Conservation (phyloP, 208 protist species). For the Leishmania martiniquensis region DNA sequence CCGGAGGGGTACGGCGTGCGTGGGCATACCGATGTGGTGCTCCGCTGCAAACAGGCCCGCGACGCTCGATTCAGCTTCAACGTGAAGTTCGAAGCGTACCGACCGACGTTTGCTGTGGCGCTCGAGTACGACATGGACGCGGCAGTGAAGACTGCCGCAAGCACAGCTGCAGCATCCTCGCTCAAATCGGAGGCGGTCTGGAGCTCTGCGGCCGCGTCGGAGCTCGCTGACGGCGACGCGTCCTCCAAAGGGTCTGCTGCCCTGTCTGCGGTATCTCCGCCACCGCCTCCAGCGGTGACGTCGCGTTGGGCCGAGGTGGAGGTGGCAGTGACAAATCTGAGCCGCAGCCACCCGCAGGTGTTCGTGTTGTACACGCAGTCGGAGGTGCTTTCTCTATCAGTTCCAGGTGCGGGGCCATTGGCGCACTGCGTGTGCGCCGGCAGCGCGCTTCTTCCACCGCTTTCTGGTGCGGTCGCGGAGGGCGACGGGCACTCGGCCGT, state of each 20-base stretch:
- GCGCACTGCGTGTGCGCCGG: slow-evolving; percentile 3
- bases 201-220: background rate
- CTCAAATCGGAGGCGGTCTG: slow-evolving; percentile 1
- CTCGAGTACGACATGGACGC: slow-evolving; percentile 40
- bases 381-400: slow-evolving; percentile 33
- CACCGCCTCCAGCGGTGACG: background rate
- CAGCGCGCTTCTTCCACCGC: slow-evolving; percentile 15
- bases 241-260: slow-evolving; percentile 16
- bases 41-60: slow-evolving; percentile 87
- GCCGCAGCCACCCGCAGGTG: slow-evolving; percentile 25
- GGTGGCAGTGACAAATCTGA: slow-evolving; percentile 33
- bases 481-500: slow-evolving; percentile 2
- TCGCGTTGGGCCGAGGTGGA: slow-evolving; percentile 24
- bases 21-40: slow-evolving; percentile 77
- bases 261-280: background rate
- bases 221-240: background rate
- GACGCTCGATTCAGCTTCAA: slow-evolving; percentile 76
- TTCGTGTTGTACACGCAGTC: slow-evolving; percentile 48
- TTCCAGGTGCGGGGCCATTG: background rate
- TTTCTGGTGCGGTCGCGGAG: background rate
- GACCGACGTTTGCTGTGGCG: slow-evolving; percentile 67
- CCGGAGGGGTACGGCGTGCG: slow-evolving; percentile 42
- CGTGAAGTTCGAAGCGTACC: slow-evolving; percentile 62
- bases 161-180: background rate
- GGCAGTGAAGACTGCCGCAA: background rate